Conservation (phyloP, 139 green algal genomes). For the Pedinophyceae sp. region DNA sequence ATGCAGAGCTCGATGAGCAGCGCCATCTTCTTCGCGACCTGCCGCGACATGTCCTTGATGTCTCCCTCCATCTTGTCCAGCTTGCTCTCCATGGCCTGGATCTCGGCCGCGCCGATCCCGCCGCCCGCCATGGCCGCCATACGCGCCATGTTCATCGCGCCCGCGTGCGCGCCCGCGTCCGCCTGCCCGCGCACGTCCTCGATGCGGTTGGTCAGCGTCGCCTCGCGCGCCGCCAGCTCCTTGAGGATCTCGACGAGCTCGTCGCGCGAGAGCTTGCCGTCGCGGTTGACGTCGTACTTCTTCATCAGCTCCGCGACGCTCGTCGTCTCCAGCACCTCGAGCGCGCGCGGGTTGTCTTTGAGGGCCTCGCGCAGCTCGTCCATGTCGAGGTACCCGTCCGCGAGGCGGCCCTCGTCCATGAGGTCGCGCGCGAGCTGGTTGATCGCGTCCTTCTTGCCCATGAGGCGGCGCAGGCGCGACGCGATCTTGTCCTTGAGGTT, state of each 20-base stretch:
- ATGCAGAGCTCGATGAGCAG: conserved; percentile 22
- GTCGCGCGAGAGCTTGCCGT: conserved; percentile 1
- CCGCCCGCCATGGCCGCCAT: neutral
- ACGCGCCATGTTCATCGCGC: neutral
- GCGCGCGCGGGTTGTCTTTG: conserved; percentile 3
- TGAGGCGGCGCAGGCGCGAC: neutral
- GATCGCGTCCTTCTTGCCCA: conserved; percentile 8
- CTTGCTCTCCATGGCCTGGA: neutral
- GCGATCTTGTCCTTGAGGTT: conserved; percentile 2
- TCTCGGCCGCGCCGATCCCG: neutral
- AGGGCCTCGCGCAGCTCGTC: conserved; percentile 7
- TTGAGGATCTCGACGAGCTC: conserved; percentile 7
- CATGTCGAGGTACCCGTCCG: conserved; percentile 4
- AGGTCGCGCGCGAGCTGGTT: conserved; percentile 10
- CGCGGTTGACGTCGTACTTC: conserved; percentile 10
- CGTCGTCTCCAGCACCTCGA: conserved; percentile 3
- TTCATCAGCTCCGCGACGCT: conserved; percentile 2
- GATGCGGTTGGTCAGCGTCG: conserved; percentile 8
- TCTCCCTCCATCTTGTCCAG: neutral
- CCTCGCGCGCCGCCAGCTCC: conserved; percentile 9
- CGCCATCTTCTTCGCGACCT: conserved; percentile 17
- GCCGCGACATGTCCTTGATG: conserved; percentile 12
- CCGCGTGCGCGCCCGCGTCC: neutral
- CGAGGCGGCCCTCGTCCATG: neutral
- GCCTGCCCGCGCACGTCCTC: conserved; percentile 10